phyloP scores from a whole-genome alignment of 2,329 filamentous ascomycete genomes.

The Ceratocystis variospora region DNA sequence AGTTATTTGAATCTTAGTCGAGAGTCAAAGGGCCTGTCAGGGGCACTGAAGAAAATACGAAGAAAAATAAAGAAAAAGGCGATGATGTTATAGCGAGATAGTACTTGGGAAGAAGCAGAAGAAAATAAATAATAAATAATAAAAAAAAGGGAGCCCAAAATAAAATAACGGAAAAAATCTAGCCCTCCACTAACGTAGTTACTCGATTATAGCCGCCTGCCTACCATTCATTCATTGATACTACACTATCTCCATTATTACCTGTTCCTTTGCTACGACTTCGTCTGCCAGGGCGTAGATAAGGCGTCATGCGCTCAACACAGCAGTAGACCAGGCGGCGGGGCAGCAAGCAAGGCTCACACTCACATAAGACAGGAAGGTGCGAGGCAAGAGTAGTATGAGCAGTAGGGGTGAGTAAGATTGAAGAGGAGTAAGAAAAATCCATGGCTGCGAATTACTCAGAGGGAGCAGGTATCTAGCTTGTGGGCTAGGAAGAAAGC shows the following conservation, averaged over 20 bases:
- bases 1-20: no score
- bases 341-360: neutral
- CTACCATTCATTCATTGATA: neutral
- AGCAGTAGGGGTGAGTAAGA: neutral
- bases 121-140: no score
- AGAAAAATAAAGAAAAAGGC: neutral
- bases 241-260: neutral
- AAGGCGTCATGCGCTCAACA: neutral
- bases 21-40: neutral
- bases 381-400: no score
- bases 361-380: neutral
- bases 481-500: neutral
- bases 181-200: neutral
- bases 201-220: neutral
- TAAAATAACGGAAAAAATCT: neutral
- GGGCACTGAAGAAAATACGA: conserved; percentile 1
- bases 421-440: neutral
- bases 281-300: neutral
- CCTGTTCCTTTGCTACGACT: neutral
- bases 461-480: neutral
- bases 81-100: neutral
- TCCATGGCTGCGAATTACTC: neutral
- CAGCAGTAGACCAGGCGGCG: neutral
- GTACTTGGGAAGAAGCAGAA: neutral
- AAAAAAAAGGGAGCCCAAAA: neutral